Conservation (phyloP, 2,329 filamentous ascomycete species). For the Ophiostoma tasmaniense region DNA sequence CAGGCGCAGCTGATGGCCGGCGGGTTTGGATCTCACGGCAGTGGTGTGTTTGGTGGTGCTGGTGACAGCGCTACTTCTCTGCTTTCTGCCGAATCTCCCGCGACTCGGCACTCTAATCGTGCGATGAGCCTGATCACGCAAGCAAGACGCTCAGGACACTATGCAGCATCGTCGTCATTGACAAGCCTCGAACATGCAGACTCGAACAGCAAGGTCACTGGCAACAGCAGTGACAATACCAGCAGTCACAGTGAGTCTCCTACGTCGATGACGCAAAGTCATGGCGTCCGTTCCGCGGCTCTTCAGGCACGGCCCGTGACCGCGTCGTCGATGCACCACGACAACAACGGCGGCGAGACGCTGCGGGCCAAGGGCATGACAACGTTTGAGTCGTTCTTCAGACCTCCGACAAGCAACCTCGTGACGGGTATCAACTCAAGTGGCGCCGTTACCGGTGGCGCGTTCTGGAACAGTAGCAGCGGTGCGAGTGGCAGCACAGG, state of each 20-base stretch:
- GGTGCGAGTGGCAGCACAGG: neutral
- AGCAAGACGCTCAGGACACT: constrained; percentile 21
- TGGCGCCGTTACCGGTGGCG: neutral
- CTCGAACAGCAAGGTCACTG: neutral
- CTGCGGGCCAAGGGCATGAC: neutral
- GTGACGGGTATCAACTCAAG: neutral
- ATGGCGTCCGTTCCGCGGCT: neutral
- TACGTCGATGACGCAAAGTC: neutral
- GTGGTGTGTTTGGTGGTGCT: neutral
- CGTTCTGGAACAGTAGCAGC: neutral
- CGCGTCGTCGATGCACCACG: neutral
- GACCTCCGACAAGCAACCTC: neutral
- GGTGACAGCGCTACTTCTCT: neutral
- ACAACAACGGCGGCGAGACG: neutral
- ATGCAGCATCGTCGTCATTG: constrained; percentile 17
- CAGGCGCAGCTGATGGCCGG: constrained; percentile 31
- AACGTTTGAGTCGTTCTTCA: neutral
- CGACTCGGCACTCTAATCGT: neutral
- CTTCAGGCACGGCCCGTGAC: neutral
- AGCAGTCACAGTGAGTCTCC: neutral
- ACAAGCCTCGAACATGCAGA: constrained; percentile 9
- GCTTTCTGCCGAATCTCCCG: neutral
- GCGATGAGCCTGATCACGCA: constrained; percentile 18
- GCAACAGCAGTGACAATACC: neutral
- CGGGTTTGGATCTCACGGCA: neutral